Base-by-base conservation (phyloP, 768 basidiomycete species). In the Lactarius hatsudake region DNA sequence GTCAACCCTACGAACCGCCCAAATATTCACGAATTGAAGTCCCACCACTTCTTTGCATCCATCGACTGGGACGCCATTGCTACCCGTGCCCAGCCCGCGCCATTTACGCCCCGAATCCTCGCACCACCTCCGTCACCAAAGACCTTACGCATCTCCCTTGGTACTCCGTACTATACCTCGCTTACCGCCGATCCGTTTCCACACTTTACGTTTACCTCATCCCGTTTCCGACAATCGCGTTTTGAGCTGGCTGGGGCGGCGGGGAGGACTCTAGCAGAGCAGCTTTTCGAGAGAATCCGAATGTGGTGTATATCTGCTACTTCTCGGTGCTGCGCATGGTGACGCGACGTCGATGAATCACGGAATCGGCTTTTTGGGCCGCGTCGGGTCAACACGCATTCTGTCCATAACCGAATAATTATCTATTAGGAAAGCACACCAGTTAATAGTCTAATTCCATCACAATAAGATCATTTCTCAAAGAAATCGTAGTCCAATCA, bases 11-110 rank as follows among this genome's bases (percentile, higher is more conserved):
- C 55, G 10, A 53, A 62, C 17, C 63, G 70, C 38, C 70, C 62
- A 0, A 66, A 57, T 53, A 53, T 71, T 26, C 7, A 69, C 9
- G 53, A 66, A 23, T 60, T 71, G 34, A 71, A 71, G 38, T 59
- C 68, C 5, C 61, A 71, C 56, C 64, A 18, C 23, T 71, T 69
- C 68, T 71, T 71, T 40, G 53, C 68, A 1, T 53, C 64, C 23
- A 23, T 69, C n/a, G 59, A 71, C 36, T 71, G 70, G 70, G 59
- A 63, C 28, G 32, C 61, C 7, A 20, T 66, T 40, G 59, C 59
- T 26, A 30, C 59, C 38, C 70, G 68, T 12, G 15, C 43, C 7
- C 40, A 58, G 36, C 61, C 61, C 8, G 61, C 70, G 28, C 68
- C 68, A 34, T 38, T 57, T 42, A 18, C 60, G 30, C 70, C 68